phyloP scores from a whole-genome alignment of 1,284 basidiomycete genomes.

The Phlebopus sp. region DNA sequence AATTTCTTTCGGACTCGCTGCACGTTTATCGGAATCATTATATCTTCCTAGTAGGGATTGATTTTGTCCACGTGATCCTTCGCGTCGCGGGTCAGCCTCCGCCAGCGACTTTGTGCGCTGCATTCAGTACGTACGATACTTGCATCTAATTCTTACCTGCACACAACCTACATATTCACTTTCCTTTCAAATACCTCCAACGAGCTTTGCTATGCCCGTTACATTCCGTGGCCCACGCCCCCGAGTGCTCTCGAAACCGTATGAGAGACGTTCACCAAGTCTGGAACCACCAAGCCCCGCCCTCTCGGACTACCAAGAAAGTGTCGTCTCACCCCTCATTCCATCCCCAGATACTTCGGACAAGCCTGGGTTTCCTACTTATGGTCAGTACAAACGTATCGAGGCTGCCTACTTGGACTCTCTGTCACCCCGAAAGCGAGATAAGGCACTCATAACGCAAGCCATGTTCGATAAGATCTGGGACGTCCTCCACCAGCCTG shows the following conservation, averaged over 20 bases:
- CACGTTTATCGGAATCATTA: background rate
- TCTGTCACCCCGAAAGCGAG: conserved; percentile 55
- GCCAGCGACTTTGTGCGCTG: background rate
- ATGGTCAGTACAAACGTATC: conserved; percentile 52
- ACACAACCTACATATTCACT: conserved; percentile 30
- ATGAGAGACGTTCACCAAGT: conserved; percentile 19
- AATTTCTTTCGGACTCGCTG: background rate
- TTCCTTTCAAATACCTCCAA: conserved; percentile 9
- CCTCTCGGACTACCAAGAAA: background rate
- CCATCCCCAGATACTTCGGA: conserved; percentile 22
- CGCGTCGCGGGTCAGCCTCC: conserved; percentile 27
- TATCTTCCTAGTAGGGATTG: conserved; percentile 10
- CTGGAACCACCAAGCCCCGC: conserved; percentile 7
- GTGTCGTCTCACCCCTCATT: conserved; percentile 3
- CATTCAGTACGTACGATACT: conserved; percentile 1
- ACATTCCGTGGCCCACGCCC: conserved; percentile 14
- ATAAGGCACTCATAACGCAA: conserved; percentile 70
- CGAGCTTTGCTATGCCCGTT: conserved; percentile 22
- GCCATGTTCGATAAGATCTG: conserved; percentile 67
- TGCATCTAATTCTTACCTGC: conserved; percentile 19
- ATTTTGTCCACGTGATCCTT: conserved; percentile 32
- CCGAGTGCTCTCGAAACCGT: conserved; percentile 18
- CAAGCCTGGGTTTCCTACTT: conserved; percentile 53
- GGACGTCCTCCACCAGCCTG: conserved; percentile 54
- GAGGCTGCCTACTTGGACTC: conserved; percentile 54